These are phyloP conservation scores for Ophiocytium majus DNA, from an alignment of 352 stramenopile genomes.

Conservation along the genomic window DNA sequence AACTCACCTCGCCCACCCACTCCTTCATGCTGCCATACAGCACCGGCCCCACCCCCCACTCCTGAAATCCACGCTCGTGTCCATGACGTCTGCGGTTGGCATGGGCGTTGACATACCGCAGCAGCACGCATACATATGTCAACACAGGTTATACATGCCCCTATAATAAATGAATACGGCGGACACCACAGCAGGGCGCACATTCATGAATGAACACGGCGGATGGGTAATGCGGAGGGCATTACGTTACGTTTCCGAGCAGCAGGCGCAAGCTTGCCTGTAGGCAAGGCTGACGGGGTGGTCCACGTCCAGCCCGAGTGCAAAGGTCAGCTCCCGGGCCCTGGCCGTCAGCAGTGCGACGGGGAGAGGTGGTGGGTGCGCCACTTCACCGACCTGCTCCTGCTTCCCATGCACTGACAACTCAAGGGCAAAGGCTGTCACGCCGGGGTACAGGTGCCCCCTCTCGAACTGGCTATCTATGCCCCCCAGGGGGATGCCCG, in stretches of 20 bases:
- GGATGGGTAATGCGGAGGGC: no score
- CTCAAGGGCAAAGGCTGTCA: conserved; percentile 73
- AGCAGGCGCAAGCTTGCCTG: no score
- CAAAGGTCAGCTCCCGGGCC: conserved; percentile 72
- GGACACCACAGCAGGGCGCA: no score
- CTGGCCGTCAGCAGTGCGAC: conserved; percentile 72
- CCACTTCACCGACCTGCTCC: conserved; percentile 18
- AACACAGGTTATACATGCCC: no score
- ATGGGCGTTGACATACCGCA: no score
- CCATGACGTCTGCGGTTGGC: not conserved
- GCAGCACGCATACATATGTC: no score
- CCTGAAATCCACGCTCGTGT: conserved; percentile 39
- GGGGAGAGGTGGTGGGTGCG: conserved; percentile 65
- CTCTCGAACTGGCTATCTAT: conserved; percentile 69
- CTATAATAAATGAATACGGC: no score
- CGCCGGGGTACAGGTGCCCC: conserved; percentile 74
- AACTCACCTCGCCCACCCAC: conserved; percentile 64
- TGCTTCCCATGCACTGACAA: conserved; percentile 53
- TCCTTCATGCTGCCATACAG: conserved; percentile 75
- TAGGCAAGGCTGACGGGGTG: not conserved
- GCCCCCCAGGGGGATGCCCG: conserved; percentile 54
- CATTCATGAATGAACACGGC: no score
- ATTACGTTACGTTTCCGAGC: no score
- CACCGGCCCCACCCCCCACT: conserved; percentile 72
- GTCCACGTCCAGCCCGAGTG: conserved; percentile 63